Evolutionary conservation across 2,329 filamentous ascomycete genomes (phyloP).

Genomic region (Teratosphaeria zuluensis): DNA sequence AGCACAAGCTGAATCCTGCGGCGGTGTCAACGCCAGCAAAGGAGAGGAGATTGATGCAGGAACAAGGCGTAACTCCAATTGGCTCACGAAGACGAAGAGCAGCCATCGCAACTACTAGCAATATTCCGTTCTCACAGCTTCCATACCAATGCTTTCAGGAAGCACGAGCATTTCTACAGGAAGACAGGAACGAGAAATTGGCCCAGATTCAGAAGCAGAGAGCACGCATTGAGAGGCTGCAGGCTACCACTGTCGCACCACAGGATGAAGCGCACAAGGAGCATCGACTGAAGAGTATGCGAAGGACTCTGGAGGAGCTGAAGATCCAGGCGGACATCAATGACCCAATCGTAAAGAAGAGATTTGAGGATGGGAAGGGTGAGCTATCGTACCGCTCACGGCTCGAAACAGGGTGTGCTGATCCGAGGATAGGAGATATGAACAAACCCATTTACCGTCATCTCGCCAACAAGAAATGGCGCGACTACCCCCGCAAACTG

Average conservation of each 20-base stretch:
- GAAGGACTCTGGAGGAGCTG: conserved; percentile 61
- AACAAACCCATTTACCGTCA: conserved; percentile 90
- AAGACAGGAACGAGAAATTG: conserved; percentile 74
- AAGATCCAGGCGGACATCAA: conserved; percentile 93
- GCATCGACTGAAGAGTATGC: conserved; percentile 58
- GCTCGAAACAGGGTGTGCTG: conserved; percentile 8
- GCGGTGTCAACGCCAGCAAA: conserved; percentile 51
- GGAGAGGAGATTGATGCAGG: conserved; percentile 58
- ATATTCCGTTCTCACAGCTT: conserved; percentile 80
- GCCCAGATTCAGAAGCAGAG: conserved; percentile 58
- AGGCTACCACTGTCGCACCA: conserved; percentile 36
- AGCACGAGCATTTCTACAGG: conserved; percentile 70
- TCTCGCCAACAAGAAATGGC: conserved; percentile 82
- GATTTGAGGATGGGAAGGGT: conserved; percentile 88
- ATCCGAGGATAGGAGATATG: conserved; percentile 63
- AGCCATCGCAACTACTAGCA: conserved; percentile 37
- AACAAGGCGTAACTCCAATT: conserved; percentile 53
- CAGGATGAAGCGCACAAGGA: conserved; percentile 42
- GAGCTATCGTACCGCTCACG: conserved; percentile 23
- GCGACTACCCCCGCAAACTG: conserved; percentile 66
- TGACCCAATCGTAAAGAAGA: conserved; percentile 85
- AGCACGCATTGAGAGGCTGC: conserved; percentile 57
- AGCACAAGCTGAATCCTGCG: conserved; percentile 1
- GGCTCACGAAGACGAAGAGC: conserved; percentile 74
- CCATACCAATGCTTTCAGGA: conserved; percentile 98